Evolutionary conservation across 768 basidiomycete genomes (phyloP), one percentile per base, ranked within the genome.

Genomic region (Calocera cornea): DNA sequence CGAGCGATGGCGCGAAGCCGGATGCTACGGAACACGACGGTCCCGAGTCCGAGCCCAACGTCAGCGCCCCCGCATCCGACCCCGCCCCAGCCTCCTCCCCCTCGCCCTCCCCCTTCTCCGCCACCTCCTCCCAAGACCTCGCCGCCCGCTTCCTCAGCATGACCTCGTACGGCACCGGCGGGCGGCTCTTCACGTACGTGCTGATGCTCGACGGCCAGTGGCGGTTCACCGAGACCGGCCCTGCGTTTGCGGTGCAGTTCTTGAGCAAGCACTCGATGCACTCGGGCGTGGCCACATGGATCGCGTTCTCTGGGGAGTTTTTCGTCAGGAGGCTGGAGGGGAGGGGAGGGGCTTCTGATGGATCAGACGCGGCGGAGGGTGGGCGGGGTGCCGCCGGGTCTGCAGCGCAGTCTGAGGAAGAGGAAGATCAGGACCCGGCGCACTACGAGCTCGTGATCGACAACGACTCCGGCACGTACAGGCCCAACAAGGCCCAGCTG

Each of bases 201-300:
- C 77, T 81, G 50, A 79, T 79, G 22, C 75, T 81, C 24, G 79
- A 80, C 68, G 78, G 77, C 41, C 72, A 81, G 67, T 76, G 78
- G 75, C 70, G 80, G 49, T 82, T 81, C 72, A 81, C 80, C 19
- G 80, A 81, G 75, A 82, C 81, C 1, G 80, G 81, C 0, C 76
- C 78, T 50, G 78, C 80, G 69, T 79, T 81, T 63, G 74, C 76
- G 0, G 78, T 81, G 60, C 77, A 80, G 66, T 68, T 81, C 49
- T 71, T 81, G 31, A 79, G 77, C 71, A 82, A 82, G 68, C 80
- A 81, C 67, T 78, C 77, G 8, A 80, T 80, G 80, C 81, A 82
- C 71, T 76, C 80, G 34, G 77, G 80, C 69, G 79, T 79, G 29
- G 74, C 78, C 41, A 72, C 75, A 49, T 79, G 79, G 67, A 78